A percentile compares a stretch with the other conserved stretches of the same genome.
These are phyloP conservation scores for Cytospora mali DNA, from an alignment of 2,329 filamentous ascomycete species.

Conservation along the genomic window DNA sequence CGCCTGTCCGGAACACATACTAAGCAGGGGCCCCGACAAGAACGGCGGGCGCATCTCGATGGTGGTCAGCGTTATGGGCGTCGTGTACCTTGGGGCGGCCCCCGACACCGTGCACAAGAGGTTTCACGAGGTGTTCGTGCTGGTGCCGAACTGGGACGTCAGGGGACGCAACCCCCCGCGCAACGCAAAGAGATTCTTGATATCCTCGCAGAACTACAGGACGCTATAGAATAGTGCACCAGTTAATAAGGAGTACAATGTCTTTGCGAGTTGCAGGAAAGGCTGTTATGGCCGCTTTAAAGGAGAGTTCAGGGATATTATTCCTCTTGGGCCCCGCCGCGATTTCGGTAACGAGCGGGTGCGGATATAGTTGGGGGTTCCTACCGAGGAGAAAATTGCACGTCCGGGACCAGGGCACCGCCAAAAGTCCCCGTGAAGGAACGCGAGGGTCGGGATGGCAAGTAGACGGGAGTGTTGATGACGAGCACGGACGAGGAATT, in stretches of 20 bases:
- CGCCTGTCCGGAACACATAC: constrained; percentile 54
- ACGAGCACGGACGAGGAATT: background rate
- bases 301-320: background rate
- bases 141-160: constrained; percentile 75
- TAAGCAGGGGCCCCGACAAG: constrained; percentile 41
- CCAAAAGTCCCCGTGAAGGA: background rate
- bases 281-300: background rate
- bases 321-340: constrained; percentile 5
- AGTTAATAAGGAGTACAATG: background rate
- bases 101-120: constrained; percentile 65
- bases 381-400: background rate
- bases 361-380: background rate
- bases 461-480: background rate
- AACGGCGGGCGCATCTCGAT: constrained; percentile 68
- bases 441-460: background rate
- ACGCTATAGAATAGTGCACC: constrained; percentile 43
- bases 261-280: background rate
- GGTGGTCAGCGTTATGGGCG: constrained; percentile 72
- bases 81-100: constrained; percentile 67
- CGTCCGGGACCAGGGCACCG: background rate
- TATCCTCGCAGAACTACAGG: constrained; percentile 74
- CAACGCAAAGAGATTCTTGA: constrained; percentile 59
- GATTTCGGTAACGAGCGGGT: constrained; percentile 5
- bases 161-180: constrained; percentile 56
- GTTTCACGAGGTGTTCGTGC: constrained; percentile 79